A percentile compares a stretch with the other conserved stretches of the same genome.
phyloP scores from a whole-genome alignment of 345 rosid genomes.

The Euphorbia lathyris region DNA sequence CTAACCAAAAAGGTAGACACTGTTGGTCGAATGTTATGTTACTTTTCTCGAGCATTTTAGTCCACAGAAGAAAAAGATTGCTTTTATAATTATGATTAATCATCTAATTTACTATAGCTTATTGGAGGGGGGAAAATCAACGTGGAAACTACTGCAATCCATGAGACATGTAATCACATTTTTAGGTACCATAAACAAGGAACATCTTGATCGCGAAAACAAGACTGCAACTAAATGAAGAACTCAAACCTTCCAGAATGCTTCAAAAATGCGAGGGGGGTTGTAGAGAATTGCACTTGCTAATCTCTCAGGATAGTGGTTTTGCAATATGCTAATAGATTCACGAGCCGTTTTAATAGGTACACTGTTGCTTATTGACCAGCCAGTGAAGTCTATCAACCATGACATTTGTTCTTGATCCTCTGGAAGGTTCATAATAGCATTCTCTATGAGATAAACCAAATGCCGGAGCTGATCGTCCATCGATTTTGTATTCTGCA shows the following conservation, averaged over 20 bases:
- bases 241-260: slow-evolving; percentile 89
- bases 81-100: neutral
- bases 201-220: neutral
- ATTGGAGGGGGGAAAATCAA: neutral
- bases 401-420: slow-evolving; percentile 92
- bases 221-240: neutral
- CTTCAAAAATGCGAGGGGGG: slow-evolving; percentile 91
- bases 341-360: slow-evolving; percentile 86
- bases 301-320: slow-evolving; percentile 92
- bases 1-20: neutral
- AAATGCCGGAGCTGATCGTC: slow-evolving; percentile 74
- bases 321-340: slow-evolving; percentile 61
- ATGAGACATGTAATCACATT: neutral
- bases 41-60: neutral
- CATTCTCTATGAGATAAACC: slow-evolving; percentile 89
- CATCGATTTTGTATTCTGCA: slow-evolving; percentile 68
- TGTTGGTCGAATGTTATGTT: neutral
- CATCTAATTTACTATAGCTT: neutral
- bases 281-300: slow-evolving; percentile 87
- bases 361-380: slow-evolving; percentile 67
- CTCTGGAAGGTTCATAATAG: slow-evolving; percentile 81
- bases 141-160: neutral
- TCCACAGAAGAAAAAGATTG: neutral
- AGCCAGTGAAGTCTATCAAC: slow-evolving; percentile 89
- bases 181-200: neutral